Evolutionary conservation across 208 protist species (phyloP).

Genomic region (Leishmania turanica): DNA sequence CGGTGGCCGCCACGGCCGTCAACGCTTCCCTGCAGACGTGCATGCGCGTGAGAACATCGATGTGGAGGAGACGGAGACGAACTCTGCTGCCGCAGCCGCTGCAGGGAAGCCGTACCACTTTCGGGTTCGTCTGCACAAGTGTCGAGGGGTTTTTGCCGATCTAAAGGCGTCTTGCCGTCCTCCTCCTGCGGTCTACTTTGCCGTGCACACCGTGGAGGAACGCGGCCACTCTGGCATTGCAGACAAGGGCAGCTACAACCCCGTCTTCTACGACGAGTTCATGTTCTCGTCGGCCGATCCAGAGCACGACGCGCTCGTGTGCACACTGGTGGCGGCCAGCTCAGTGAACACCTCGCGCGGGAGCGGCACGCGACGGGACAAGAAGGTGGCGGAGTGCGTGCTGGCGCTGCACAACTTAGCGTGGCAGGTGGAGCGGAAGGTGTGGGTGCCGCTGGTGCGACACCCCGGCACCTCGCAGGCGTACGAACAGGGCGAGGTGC

Average conservation of each 20-base stretch:
- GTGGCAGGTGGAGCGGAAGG: slow-evolving; percentile 51
- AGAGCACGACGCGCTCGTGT: slow-evolving; percentile 67
- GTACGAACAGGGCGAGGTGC: slow-evolving; percentile 70
- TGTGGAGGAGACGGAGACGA: not conserved
- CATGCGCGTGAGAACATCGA: not conserved
- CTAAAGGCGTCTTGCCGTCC: slow-evolving; percentile 28
- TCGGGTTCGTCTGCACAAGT: slow-evolving; percentile 63
- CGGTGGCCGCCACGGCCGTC: not conserved
- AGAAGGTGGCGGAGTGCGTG: slow-evolving; percentile 73
- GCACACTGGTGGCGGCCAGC: slow-evolving; percentile 57
- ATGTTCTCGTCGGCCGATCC: slow-evolving; percentile 56
- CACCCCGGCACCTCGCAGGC: slow-evolving; percentile 65
- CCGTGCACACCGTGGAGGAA: slow-evolving; percentile 60
- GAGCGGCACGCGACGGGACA: slow-evolving; percentile 14
- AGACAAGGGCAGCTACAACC: slow-evolving; percentile 41
- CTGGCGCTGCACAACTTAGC: slow-evolving; percentile 65
- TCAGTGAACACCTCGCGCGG: slow-evolving; percentile 1
- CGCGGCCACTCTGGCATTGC: slow-evolving; percentile 59
- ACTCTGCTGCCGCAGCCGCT: not conserved
- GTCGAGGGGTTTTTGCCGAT: slow-evolving; percentile 40
- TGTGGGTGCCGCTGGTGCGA: slow-evolving; percentile 76
- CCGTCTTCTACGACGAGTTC: slow-evolving; percentile 83
- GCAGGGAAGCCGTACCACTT: slow-evolving; percentile 29
- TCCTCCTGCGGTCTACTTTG: slow-evolving; percentile 52
- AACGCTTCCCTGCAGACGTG: not conserved